phyloP scores from a whole-genome alignment of 306 rosid species.

The Sechiopsis laciniata region DNA sequence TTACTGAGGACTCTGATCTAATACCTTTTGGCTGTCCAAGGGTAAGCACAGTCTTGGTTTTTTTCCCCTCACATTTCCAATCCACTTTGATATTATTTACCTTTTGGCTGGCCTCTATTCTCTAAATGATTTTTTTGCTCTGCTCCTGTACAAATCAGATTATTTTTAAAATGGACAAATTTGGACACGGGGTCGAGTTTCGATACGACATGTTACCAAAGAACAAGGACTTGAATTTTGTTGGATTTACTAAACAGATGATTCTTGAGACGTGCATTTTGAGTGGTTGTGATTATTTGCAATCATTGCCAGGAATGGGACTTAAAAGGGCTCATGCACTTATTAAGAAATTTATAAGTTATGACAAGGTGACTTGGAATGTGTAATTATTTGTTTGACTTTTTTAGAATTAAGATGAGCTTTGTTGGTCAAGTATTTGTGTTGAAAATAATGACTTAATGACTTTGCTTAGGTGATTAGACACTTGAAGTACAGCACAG shows the following conservation, averaged over 20 bases:
- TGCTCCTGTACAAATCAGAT: conserved; percentile 48
- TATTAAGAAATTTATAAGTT: conserved; percentile 56
- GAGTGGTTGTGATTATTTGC: conserved; percentile 95
- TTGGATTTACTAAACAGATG: conserved; percentile 82
- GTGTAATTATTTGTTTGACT: background rate
- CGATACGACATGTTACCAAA: conserved; percentile 52
- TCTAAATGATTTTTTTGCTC: background rate
- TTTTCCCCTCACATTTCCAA: background rate
- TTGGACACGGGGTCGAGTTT: conserved; percentile 88
- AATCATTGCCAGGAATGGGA: conserved; percentile 95
- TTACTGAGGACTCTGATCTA: conserved; percentile 94
- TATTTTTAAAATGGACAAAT: conserved; percentile 91
- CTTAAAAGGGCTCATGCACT: conserved; percentile 87
- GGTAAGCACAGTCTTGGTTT: conserved; percentile 40
- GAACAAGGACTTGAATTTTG: conserved; percentile 77
- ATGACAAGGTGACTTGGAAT: conserved; percentile 60
- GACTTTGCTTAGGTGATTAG: conserved; percentile 60
- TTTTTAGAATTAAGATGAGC: background rate
- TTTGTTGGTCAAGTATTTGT: conserved; percentile 22
- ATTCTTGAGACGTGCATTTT: conserved; percentile 91
- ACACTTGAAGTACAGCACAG: conserved; percentile 68
- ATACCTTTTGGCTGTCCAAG: conserved; percentile 93
- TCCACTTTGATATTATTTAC: background rate
- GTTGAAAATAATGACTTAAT: conserved; percentile 20
- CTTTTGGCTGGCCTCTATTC: no score